Evolutionary conservation across 2,329 filamentous ascomycete species (phyloP).

Genomic region (Phaeophleospora eucalypticola): DNA sequence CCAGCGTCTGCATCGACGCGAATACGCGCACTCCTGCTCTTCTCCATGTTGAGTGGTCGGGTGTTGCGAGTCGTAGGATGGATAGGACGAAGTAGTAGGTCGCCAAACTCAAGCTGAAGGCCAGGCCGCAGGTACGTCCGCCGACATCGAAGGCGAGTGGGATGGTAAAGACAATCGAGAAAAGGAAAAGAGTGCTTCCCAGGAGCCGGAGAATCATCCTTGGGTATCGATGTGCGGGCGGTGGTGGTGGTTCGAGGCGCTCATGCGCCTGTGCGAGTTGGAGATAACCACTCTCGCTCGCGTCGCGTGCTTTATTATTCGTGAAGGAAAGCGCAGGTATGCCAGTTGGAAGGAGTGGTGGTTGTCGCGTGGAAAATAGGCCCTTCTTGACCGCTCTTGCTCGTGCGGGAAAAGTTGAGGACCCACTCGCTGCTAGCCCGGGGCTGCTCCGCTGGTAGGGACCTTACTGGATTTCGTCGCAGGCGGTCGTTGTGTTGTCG

Average conservation of each 20-base stretch:
- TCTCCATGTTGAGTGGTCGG: slow-evolving; percentile 71
- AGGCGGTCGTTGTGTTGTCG: background rate
- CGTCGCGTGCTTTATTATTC: background rate
- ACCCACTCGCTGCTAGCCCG: slow-evolving; percentile 6
- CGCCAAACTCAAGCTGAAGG: slow-evolving; percentile 85
- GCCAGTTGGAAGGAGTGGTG: background rate
- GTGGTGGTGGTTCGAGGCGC: slow-evolving; percentile 11
- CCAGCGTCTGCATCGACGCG: slow-evolving; percentile 75
- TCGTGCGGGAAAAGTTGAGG: slow-evolving; percentile 2
- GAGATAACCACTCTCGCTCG: background rate
- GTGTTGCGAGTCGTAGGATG: slow-evolving; percentile 71
- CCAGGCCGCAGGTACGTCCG: slow-evolving; percentile 86
- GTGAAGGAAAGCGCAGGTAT: background rate
- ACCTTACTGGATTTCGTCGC: too few relatives aligned
- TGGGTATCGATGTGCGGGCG: slow-evolving; percentile 10
- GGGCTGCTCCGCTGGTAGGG: too few relatives aligned
- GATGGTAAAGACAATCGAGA: slow-evolving; percentile 90
- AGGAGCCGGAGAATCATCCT: slow-evolving; percentile 46
- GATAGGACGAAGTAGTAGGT: slow-evolving; percentile 90
- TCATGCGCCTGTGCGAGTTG: slow-evolving; percentile 14
- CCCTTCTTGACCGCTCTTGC: slow-evolving; percentile 7
- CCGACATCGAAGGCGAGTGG: slow-evolving; percentile 97
- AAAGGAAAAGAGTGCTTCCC: slow-evolving; percentile 63
- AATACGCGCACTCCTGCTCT: slow-evolving; percentile 66
- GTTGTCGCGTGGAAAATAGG: background rate